A percentile compares a stretch with the other conserved stretches of the same genome.
Conservation (phyloP, 768 basidiomycete genomes). For the Cubamyces sp. region DNA sequence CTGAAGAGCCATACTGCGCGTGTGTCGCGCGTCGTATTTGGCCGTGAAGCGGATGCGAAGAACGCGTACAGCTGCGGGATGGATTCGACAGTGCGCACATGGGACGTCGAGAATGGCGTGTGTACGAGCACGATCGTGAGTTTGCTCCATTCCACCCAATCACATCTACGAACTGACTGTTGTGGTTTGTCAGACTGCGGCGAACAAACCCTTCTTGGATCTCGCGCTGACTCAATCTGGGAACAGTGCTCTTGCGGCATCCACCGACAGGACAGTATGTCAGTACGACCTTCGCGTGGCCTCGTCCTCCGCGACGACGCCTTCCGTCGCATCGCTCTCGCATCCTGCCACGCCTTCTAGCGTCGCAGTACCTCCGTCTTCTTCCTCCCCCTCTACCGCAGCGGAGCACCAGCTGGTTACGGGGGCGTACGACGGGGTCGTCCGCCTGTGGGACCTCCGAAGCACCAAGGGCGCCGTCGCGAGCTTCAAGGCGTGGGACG, state of each 20-base stretch:
- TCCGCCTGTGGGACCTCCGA: slow-evolving; percentile 78
- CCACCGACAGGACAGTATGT: slow-evolving; percentile 75
- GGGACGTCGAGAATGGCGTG: slow-evolving; percentile 83
- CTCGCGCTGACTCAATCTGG: slow-evolving; percentile 53
- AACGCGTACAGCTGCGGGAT: slow-evolving; percentile 80
- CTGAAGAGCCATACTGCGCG: slow-evolving; percentile 84
- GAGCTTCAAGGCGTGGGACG: slow-evolving; percentile 64
- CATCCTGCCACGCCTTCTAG: slow-evolving; percentile 74
- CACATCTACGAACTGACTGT: neutral
- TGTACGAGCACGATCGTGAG: slow-evolving; percentile 73
- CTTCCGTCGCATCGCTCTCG: slow-evolving; percentile 48
- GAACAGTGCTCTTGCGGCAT: slow-evolving; percentile 57
- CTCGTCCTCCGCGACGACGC: slow-evolving; percentile 35
- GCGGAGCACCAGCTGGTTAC: slow-evolving; percentile 60
- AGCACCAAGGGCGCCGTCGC: slow-evolving; percentile 68
- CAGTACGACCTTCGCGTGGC: slow-evolving; percentile 68
- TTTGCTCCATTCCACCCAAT: slow-evolving; percentile 17
- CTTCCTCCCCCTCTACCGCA: neutral
- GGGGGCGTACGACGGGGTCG: slow-evolving; percentile 79
- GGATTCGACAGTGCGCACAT: slow-evolving; percentile 86
- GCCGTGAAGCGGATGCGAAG: slow-evolving; percentile 33
- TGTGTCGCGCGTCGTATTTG: slow-evolving; percentile 75
- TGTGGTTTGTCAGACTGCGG: slow-evolving; percentile 50
- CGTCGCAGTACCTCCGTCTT: slow-evolving; percentile 38
- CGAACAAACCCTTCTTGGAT: slow-evolving; percentile 78